Evolutionary conservation across 148 eudicot genomes (phyloP), one percentile per base, ranked within the genome.

Genomic region (Cornus florida): DNA sequence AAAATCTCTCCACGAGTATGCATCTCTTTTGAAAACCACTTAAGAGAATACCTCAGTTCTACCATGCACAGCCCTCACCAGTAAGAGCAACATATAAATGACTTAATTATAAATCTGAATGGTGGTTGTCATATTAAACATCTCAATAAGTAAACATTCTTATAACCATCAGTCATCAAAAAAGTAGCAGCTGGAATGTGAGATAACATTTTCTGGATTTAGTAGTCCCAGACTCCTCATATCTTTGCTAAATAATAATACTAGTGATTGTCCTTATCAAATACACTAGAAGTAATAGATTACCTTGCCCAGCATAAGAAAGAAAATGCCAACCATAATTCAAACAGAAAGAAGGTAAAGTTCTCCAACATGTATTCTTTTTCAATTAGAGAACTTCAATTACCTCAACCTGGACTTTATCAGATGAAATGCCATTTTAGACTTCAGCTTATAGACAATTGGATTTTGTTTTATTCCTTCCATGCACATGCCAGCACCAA

Each of bases 401-500:
- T 88, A 93, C 95, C 95, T 86, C 78, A 74, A 90, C 86, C 78
- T 89, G 86, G 66, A 96, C 90, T 60, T 84, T 83, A 59, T 90
- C 85, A 69, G 87, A 88, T 78, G 94, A 90, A 90, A 96, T 74
- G 99, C 98, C 99, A 96, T 96, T 86, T 96, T 98, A 74, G 99
- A 88, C 99, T 93, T 96, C 74, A 92, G 92, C 84, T 96, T 98
- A 82, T 92, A 96, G 62, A 92, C 98, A 84, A 96, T 97, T 72
- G 99, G 99, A 87, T 96, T 96, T 17, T 96, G 99, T 84, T 96
- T 97, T 83, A 91, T 96, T 87, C 99, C 99, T 91, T 96, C 99
- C 99, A 96, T 93, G 84, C 99, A 93, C 93, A 86, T 93, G 78
- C 99, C 99, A 84, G 93, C 95, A 76, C 99, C 99, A 89, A 96